Percentiles rank a stretch among this genome's conserved stretches.
These are phyloP conservation scores for Globisporangium echinulatum DNA, from an alignment of 352 stramenopile genomes.

Conservation along the genomic window DNA sequence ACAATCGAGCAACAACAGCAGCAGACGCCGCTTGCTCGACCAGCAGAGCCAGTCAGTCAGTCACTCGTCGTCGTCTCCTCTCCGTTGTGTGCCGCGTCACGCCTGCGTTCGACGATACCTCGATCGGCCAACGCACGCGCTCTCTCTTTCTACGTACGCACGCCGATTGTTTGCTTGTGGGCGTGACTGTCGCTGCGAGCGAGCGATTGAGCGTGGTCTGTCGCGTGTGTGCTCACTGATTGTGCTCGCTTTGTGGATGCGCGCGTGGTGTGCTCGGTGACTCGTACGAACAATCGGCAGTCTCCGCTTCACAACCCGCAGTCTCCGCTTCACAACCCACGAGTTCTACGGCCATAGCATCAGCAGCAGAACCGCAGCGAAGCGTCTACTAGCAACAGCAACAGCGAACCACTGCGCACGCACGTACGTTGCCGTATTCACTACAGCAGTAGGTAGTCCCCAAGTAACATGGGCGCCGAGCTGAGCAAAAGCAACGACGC, in stretches of 20 bases:
- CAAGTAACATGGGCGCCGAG: conserved; percentile 52
- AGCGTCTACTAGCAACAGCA: neutral
- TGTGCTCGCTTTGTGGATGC: neutral
- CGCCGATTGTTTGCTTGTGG: neutral
- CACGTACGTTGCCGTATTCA: too few species aligned
- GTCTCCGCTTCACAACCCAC: too few species aligned
- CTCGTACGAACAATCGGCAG: too few species aligned
- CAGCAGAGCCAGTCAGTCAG: neutral
- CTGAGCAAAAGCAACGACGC: conserved; percentile 36
- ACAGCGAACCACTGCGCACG: neutral
- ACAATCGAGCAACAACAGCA: too few species aligned
- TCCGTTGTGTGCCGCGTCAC: neutral
- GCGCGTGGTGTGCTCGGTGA: neutral
- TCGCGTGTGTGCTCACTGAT: neutral
- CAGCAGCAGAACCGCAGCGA: neutral
- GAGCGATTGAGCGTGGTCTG: too few species aligned
- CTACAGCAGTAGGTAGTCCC: neutral
- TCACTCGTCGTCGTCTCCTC: neutral
- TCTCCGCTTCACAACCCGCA: too few species aligned
- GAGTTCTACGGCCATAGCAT: too few species aligned
- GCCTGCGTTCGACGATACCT: neutral
- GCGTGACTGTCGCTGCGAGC: neutral
- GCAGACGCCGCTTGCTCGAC: neutral
- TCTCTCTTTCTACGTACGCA: neutral
- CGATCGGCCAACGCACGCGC: neutral